Evolutionary conservation across 2,329 filamentous ascomycete species (phyloP), one percentile per base, ranked within the genome.

Genomic region (Hortaea werneckii): DNA sequence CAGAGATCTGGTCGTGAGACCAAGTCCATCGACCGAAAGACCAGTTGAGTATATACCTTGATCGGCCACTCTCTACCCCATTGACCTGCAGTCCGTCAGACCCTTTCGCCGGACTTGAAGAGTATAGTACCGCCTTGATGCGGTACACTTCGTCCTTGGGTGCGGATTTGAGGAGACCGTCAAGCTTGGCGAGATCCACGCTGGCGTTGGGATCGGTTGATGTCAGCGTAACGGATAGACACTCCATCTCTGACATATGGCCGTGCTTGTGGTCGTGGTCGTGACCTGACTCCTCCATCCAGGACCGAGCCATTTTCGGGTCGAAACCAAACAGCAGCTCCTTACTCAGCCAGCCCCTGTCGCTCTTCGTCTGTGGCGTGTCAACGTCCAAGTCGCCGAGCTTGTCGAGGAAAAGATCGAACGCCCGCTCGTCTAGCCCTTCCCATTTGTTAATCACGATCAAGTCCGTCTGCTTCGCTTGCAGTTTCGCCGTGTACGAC

Each of bases 371-470:
- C 72, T 84, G 86, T 37, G 70, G 70, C 6, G 79, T 78, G 51
- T 92, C 82, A 4, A 92, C 75, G 55, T 92, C 87, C 52, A 94
- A 66, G 60, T 90, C 87, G 1, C 86, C 83, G 5, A 94, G 73
- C 9, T 83, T 74, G 61, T 95, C 88, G 42, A 90, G 66, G 49
- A 83, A 86, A 37, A 84, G 74, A 57, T 94, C 88, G 48, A 90
- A 81, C 42, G 80, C 73, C 49, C 81, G 69, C 70, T 94, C 87
- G 43, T 76, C 75, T 7, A 83, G 83, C 5, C 65, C 59, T 67
- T 95, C 89, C 85, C 87, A 94, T 69, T 95, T 95, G 65, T 95
- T 95, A 58, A 94, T 83, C 11, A 95, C 80, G 50, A 95, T 83
- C 50, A 95, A 64, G 66, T 95, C 89, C 8, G 89, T 95, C 64